Percentiles rank a stretch among this genome's conserved stretches.
Evolutionary conservation across 257 asterid genomes (phyloP).

Genomic region (Euphrasia confusa): DNA sequence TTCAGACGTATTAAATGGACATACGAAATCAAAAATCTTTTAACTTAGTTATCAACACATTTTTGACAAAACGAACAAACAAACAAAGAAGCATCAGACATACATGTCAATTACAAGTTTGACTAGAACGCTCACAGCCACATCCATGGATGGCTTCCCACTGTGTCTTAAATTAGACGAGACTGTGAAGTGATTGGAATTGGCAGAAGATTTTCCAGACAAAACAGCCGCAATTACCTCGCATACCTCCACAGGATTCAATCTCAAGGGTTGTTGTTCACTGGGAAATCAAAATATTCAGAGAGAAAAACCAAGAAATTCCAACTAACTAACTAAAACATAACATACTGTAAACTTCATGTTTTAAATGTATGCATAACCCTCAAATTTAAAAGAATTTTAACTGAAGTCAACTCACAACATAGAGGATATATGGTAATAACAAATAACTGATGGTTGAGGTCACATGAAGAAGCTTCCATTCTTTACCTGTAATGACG

Average conservation of each 20-base stretch:
- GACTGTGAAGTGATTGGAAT: conserved; percentile 58
- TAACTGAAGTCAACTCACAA: conserved; percentile 21
- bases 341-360: background rate
- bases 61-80: background rate
- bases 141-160: conserved; percentile 97
- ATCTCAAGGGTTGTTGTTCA: conserved; percentile 94
- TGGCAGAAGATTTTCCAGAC: conserved; percentile 73
- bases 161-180: conserved; percentile 77
- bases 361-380: background rate
- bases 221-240: conserved; percentile 98
- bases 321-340: conserved; percentile 21
- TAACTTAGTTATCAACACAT: background rate
- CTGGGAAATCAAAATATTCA: conserved; percentile 45
- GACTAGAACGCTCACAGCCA: conserved; percentile 95
- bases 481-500: conserved; percentile 95
- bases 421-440: conserved; percentile 16
- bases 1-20: background rate
- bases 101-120: conserved; percentile 98
- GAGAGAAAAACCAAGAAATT: conserved; percentile 2
- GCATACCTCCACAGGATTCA: conserved; percentile 88
- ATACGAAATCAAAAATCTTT: background rate
- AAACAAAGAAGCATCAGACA: conserved; percentile 31
- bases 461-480: conserved; percentile 22
- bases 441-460: conserved; percentile 16
- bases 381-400: conserved; percentile 8